These are phyloP conservation scores for Rhodotorula glutinis DNA, from an alignment of 1,284 basidiomycete genomes.

Conservation along the genomic window DNA sequence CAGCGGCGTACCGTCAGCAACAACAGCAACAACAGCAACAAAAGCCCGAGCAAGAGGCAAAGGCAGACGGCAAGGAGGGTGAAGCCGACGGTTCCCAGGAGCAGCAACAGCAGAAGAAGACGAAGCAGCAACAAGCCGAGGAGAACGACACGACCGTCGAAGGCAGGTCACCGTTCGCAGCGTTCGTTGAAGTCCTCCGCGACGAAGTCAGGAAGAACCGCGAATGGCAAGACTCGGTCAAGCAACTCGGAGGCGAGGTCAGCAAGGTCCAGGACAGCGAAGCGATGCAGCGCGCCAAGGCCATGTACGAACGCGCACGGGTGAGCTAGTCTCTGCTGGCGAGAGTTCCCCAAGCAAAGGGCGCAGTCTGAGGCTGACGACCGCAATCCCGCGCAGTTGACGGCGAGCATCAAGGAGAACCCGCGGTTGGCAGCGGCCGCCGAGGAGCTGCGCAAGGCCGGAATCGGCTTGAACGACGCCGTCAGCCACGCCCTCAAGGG, in stretches of 20 bases:
- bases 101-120: background rate
- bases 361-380: background rate
- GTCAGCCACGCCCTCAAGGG: constrained; percentile 82
- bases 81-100: too few species aligned
- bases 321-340: constrained; percentile 61
- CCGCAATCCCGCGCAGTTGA: constrained; percentile 58
- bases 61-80: background rate
- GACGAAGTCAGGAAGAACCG: constrained; percentile 92
- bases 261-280: constrained; percentile 95
- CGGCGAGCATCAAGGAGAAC: constrained; percentile 94
- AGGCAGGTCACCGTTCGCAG: constrained; percentile 77
- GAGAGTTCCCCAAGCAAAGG: background rate
- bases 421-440: constrained; percentile 85
- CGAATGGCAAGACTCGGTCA: constrained; percentile 92
- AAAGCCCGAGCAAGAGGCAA: background rate
- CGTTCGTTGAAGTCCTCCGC: constrained; percentile 87
- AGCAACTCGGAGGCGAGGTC: constrained; percentile 94
- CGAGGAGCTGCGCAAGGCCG: constrained; percentile 81
- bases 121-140: constrained; percentile 25
- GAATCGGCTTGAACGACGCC: constrained; percentile 89
- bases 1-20: constrained; percentile 3
- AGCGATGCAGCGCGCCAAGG: constrained; percentile 86
- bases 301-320: constrained; percentile 88
- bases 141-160: constrained; percentile 38
- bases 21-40: constrained; percentile 11